Conservation (phyloP, 23 red algal species). For the Gracilaria gracilis region DNA sequence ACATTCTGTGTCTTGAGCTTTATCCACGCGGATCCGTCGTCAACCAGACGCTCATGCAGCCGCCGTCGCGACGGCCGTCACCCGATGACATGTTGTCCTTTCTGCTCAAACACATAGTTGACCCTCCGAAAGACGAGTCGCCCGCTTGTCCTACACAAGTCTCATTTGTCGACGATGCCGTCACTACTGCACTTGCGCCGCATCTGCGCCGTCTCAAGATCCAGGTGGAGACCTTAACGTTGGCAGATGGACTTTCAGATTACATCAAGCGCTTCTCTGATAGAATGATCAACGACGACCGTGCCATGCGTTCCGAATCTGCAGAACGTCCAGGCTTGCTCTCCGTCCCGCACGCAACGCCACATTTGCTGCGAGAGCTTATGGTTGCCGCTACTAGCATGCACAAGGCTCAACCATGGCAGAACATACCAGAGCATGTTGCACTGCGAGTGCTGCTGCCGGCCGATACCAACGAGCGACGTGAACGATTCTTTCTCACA, state of each 20-base stretch:
- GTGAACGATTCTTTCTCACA: slow-evolving; percentile 47
- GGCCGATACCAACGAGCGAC: not conserved
- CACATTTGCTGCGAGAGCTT: not conserved
- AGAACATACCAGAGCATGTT: slow-evolving; percentile 61
- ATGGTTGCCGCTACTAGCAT: slow-evolving; percentile 36
- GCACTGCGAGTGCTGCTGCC: slow-evolving; percentile 57
- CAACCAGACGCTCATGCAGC: slow-evolving; percentile 28
- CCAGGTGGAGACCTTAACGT: slow-evolving; percentile 18
- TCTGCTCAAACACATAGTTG: slow-evolving; percentile 50
- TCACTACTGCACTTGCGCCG: slow-evolving; percentile 6
- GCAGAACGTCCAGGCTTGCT: slow-evolving; percentile 72
- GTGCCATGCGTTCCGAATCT: slow-evolving; percentile 47
- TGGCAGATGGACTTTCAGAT: slow-evolving; percentile 74
- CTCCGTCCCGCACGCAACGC: slow-evolving; percentile 14
- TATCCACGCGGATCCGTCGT: slow-evolving; percentile 84
- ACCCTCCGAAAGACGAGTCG: slow-evolving; percentile 51
- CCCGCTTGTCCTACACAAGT: slow-evolving; percentile 52
- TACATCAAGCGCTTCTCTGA: slow-evolving; percentile 69
- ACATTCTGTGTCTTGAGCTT: slow-evolving; percentile 69
- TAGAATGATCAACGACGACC: slow-evolving; percentile 49
- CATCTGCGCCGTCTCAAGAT: slow-evolving; percentile 39
- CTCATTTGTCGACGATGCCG: slow-evolving; percentile 60
- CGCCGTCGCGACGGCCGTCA: slow-evolving; percentile 18
- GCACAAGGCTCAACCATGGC: slow-evolving; percentile 67
- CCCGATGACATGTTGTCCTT: slow-evolving; percentile 40